Conservation (phyloP, 257 asterid species). For the Lantana camara region DNA sequence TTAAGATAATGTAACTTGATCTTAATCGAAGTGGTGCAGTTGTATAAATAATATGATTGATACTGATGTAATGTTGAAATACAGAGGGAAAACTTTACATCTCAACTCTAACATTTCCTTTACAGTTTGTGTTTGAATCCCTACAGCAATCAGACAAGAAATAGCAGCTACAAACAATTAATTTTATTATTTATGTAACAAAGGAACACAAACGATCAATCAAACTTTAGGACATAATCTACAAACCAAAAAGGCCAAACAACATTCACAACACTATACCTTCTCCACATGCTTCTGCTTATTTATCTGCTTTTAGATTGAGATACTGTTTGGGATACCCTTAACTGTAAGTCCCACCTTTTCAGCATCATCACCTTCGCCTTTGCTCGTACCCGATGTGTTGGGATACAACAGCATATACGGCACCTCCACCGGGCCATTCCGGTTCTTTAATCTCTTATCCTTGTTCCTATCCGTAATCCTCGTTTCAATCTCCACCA, state of each 20-base stretch:
- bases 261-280: slow-evolving; percentile 10
- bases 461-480: slow-evolving; percentile 46
- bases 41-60: too few species aligned
- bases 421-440: slow-evolving; percentile 65
- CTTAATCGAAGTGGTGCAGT: too few species aligned
- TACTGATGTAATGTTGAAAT: too few species aligned
- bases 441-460: slow-evolving; percentile 40
- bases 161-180: background rate
- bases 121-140: background rate
- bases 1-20: too few species aligned
- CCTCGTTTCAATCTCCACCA: slow-evolving; percentile 47
- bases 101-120: too few species aligned
- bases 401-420: slow-evolving; percentile 60
- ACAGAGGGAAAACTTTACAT: too few species aligned
- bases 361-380: slow-evolving; percentile 30
- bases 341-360: slow-evolving; percentile 53
- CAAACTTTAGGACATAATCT: slow-evolving; percentile 11
- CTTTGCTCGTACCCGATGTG: slow-evolving; percentile 37
- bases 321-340: slow-evolving; percentile 80
- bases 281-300: background rate
- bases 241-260: background rate
- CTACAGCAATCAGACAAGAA: background rate
- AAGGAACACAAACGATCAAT: slow-evolving; percentile 1
- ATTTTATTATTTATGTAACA: background rate
- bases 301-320: slow-evolving; percentile 46